These are phyloP conservation scores for Suillus lakei DNA, from an alignment of 768 basidiomycete genomes.

Conservation along the genomic window DNA sequence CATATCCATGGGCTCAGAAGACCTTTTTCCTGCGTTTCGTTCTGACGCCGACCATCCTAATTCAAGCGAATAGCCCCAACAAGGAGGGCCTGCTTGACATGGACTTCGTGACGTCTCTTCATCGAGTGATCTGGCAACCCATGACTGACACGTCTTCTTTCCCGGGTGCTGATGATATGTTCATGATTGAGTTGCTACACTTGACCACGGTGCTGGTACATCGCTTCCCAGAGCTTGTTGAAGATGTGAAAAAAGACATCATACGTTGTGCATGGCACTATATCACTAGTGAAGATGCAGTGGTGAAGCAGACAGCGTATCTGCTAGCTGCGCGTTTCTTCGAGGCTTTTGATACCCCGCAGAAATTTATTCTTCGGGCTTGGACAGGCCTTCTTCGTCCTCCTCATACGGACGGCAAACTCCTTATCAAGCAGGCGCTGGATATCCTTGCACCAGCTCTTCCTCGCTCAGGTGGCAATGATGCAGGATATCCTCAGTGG, in stretches of 20 bases:
- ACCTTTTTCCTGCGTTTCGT: constrained; percentile 79
- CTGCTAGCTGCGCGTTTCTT: constrained; percentile 92
- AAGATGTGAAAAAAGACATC: constrained; percentile 86
- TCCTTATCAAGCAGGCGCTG: constrained; percentile 82
- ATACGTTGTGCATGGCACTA: constrained; percentile 94
- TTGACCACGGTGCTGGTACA: constrained; percentile 90
- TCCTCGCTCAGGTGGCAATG: constrained; percentile 63
- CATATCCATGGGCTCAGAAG: constrained; percentile 76
- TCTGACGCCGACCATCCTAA: constrained; percentile 83
- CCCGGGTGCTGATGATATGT: constrained; percentile 74
- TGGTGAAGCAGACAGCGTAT: constrained; percentile 92
- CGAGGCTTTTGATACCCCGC: constrained; percentile 83
- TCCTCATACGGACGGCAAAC: constrained; percentile 76
- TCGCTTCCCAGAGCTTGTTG: constrained; percentile 77
- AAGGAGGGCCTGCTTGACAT: constrained; percentile 70
- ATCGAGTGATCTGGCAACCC: constrained; percentile 82
- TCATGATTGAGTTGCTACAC: constrained; percentile 90
- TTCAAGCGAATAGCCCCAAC: constrained; percentile 64
- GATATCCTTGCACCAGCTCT: constrained; percentile 86
- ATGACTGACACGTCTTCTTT: constrained; percentile 61
- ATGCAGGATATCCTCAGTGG: constrained; percentile 73
- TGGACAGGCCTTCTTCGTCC: constrained; percentile 90
- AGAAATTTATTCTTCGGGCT: constrained; percentile 88
- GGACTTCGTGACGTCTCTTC: constrained; percentile 71
- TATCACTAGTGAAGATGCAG: constrained; percentile 82